Base-by-base conservation (phyloP, 805 yeast species). In the Ogataea pilisensis region DNA sequence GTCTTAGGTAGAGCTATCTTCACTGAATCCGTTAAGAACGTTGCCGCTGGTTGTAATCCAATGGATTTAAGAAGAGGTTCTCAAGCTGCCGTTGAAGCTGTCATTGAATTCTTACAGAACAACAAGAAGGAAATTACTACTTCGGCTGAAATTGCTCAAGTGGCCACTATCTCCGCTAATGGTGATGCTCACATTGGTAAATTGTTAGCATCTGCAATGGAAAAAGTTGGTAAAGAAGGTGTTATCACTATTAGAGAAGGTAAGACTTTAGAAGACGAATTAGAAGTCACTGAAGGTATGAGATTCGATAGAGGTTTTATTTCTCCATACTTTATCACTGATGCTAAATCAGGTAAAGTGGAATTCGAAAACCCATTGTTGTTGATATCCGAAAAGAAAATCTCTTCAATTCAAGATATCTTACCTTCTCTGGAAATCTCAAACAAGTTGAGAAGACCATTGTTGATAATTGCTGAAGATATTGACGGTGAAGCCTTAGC, bases 1-100 rank as follows among this genome's bases (percentile, higher is more conserved):
- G 95, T 91, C 41, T 75, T 91, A 55, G 98, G 97, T 54, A 85
- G 95, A 67, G 84, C 96, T 43, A 91, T 91, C 55, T 87, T 91
- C 73, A 82, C 95, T 45, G 97, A 93, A 69, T 79, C 95, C 24
- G 95, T 91, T 46, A 89, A 88, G 76, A 88, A 88, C 60, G 99
- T 93, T 34, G 97, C 98, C 47, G 96, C 98, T 42, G 99, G 99
- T 46, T 90, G 96, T 70, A 93, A 91, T 74, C 98, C 99, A 57
- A 90, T 89, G 93, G 98, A 91, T 60, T 76, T 91, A 62, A 86
- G 98, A 78, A 82, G 93, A 64, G 99, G 99, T 58, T 80, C 96
- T 35, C 96, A 90, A 73, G 84, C 95, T 45, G 99, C 97, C 31
- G 98, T 90, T 38, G 91, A 87, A 64, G 89, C 90, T 32, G 95